Evolutionary conservation across 2,329 filamentous ascomycete species (phyloP), one percentile per base, ranked within the genome.

Genomic region (Diaporthe australafricana): DNA sequence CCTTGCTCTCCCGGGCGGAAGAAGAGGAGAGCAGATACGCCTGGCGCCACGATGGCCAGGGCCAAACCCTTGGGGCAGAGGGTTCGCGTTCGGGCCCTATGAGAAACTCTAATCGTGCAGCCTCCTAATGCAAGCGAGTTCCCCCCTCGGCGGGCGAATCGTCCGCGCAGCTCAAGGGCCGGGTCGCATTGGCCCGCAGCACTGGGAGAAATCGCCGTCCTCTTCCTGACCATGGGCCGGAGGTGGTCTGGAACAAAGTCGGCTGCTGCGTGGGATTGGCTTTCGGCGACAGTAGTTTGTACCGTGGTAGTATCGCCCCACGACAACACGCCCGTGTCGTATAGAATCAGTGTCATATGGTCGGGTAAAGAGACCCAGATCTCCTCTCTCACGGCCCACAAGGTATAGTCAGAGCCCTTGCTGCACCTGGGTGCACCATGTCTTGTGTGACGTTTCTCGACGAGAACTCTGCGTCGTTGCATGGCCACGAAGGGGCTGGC

Each of bases 361-460:
- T 63, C 57, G 57, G 42, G 20, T 48, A 63, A 25, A 63, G 20
- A 48, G 20, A 32, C 42, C n/a, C 42, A 20, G 42, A 17, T 63
- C 57, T 63, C 42, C 27, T 48, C 40, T 22, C 14, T 17, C 40
- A 48, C 27, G 8, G 57, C 27, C 30, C 42, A 55, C 30, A 55
- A 55, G 52, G 52, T 20, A 55, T n/a, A 12, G 27, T 35, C 27
- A 20, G 16, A 30, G 16, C 17, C 56, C 9, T 22, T 67, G 30
- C 45, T 47, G 70, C 56, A 27, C 48, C 66, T 38, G 48, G 20
- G n/a, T 72, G 70, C 45, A 12, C n/a, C 70, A 60, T 60, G 67
- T 70, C 71, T 70, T 45, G 71, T 62, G 68, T 60, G 42, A 72
- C 71, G 67, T 72, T 67, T n/a, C 68, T 32, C 60, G 48, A 67